Percentiles rank a stretch among this genome's conserved stretches.
Conservation (phyloP, 1,284 basidiomycete species). For the Ganoderma sp. region DNA sequence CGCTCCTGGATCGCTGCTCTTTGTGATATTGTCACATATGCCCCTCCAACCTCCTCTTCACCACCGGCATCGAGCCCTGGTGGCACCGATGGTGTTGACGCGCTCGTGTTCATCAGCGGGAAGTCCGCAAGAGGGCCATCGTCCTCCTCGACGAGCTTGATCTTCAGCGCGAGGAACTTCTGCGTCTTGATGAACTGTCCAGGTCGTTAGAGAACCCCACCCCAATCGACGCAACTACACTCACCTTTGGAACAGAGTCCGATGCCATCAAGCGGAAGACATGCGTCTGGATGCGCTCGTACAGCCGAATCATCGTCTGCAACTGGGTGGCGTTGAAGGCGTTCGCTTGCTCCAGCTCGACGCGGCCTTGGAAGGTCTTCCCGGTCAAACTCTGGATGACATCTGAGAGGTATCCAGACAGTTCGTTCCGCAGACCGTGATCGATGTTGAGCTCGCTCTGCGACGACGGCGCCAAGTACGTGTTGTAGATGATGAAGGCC, state of each 20-base stretch:
- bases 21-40: slow-evolving; percentile 84
- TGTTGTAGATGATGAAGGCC: slow-evolving; percentile 94
- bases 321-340: slow-evolving; percentile 92
- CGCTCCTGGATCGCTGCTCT: slow-evolving; percentile 52
- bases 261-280: slow-evolving; percentile 98
- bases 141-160: slow-evolving; percentile 72
- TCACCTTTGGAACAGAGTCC: slow-evolving; percentile 93
- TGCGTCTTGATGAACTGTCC: slow-evolving; percentile 83
- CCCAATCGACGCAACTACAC: slow-evolving; percentile 30
- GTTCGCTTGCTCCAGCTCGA: slow-evolving; percentile 78
- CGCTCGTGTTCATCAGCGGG: slow-evolving; percentile 35
- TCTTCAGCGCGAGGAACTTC: slow-evolving; percentile 75
- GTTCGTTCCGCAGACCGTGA: slow-evolving; percentile 92
- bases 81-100: slow-evolving; percentile 60
- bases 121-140: slow-evolving; percentile 50
- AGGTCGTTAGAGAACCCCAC: slow-evolving; percentile 10
- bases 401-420: slow-evolving; percentile 91
- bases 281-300: slow-evolving; percentile 95
- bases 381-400: slow-evolving; percentile 80
- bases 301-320: slow-evolving; percentile 91
- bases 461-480: slow-evolving; percentile 93
- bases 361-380: slow-evolving; percentile 76
- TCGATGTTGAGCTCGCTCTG: slow-evolving; percentile 98
- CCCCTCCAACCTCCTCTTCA: slow-evolving; percentile 74
- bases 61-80: slow-evolving; percentile 60